Percentiles rank a stretch among this genome's conserved stretches.
phyloP scores from a whole-genome alignment of 164 flowering plant species.

The Vitis riparia region DNA sequence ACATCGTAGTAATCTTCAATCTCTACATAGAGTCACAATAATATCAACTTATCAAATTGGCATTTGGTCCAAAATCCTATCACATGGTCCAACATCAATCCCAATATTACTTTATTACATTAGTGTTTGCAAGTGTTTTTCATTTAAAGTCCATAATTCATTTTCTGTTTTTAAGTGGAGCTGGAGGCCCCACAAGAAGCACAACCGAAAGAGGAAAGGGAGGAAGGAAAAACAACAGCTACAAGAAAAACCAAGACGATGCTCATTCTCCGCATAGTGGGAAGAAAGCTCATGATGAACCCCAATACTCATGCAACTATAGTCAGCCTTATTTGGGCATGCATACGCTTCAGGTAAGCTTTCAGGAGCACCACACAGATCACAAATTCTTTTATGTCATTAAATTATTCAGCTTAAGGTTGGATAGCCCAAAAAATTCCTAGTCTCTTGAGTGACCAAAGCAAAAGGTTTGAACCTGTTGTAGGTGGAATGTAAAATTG shows the following conservation, averaged over 20 bases:
- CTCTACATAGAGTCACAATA: neutral
- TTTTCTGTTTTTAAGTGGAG: constrained; percentile 28
- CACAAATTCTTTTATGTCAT: neutral
- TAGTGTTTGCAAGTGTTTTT: neutral
- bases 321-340: constrained; percentile 68
- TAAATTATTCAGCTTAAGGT: neutral
- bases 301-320: constrained; percentile 80
- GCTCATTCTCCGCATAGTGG: constrained; percentile 49
- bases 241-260: constrained; percentile 30
- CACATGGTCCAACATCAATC: neutral
- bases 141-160: neutral
- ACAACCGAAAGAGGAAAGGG: constrained; percentile 29
- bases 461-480: constrained; percentile 13
- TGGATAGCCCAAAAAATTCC: neutral
- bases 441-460: neutral
- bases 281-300: constrained; percentile 66
- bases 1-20: neutral
- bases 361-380: neutral
- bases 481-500: constrained; percentile 61
- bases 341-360: constrained; percentile 57
- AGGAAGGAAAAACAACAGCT: constrained; percentile 22
- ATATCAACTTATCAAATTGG: neutral
- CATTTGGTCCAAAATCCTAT: neutral
- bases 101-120: neutral
- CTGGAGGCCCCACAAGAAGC: constrained; percentile 35